Evolutionary conservation across 441 rosid genomes (phyloP).

Genomic region (Syzygium malaccense): DNA sequence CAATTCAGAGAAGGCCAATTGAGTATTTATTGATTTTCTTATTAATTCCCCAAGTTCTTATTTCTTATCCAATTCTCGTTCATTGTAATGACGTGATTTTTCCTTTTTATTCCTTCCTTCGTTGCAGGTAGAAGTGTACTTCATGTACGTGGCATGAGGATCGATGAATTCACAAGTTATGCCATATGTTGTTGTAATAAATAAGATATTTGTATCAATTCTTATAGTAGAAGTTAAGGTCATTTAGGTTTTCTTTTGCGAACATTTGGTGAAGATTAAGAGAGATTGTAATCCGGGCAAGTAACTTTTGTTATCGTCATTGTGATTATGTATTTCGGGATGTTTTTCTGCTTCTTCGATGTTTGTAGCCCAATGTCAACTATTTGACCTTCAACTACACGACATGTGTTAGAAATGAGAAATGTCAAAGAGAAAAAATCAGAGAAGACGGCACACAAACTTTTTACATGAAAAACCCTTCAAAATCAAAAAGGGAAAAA

Average conservation of each 20-base stretch:
- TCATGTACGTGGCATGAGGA: background rate
- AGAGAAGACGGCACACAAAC: background rate
- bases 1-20: background rate
- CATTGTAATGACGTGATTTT: background rate
- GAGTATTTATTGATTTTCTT: background rate
- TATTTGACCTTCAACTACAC: background rate
- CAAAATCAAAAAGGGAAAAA: background rate
- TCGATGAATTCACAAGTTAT: background rate
- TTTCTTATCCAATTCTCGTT: background rate
- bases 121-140: background rate
- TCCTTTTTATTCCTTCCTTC: background rate
- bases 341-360: background rate
- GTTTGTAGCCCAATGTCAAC: background rate
- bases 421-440: background rate
- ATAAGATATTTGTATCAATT: background rate
- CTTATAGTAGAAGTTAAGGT: background rate
- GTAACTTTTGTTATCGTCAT: background rate
- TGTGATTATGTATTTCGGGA: background rate
- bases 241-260: background rate
- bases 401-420: background rate
- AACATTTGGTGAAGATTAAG: background rate
- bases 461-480: background rate
- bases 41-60: background rate
- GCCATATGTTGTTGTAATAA: background rate
- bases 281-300: background rate